These are phyloP conservation scores for Vitis rotundifolia DNA, from an alignment of 164 flowering plant genomes.

Conservation along the genomic window DNA sequence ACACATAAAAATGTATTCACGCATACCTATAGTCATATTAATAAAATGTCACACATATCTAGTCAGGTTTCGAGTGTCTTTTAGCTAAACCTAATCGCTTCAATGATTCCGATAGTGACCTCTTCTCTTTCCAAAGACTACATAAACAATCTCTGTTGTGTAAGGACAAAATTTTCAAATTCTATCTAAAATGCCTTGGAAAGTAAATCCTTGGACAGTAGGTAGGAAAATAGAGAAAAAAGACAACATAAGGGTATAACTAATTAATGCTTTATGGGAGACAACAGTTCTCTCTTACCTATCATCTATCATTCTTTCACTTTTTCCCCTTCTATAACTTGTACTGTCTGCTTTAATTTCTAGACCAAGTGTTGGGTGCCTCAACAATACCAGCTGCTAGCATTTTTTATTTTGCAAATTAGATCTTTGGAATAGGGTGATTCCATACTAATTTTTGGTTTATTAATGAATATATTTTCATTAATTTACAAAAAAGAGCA, in stretches of 20 bases:
- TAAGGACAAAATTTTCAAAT: slow-evolving; percentile 15
- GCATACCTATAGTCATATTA: background rate
- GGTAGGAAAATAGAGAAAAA: background rate
- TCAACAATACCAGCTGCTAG: background rate
- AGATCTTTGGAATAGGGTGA: no score
- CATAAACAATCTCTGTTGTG: background rate
- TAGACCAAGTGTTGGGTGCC: background rate
- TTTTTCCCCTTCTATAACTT: background rate
- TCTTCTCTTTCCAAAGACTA: background rate
- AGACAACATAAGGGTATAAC: slow-evolving; percentile 4
- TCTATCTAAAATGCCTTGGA: slow-evolving; percentile 25
- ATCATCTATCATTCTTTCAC: background rate
- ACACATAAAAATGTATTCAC: background rate
- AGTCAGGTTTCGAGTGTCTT: slow-evolving; percentile 20
- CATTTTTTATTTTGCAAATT: background rate
- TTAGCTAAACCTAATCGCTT: slow-evolving; percentile 12
- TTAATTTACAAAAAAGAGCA: no score
- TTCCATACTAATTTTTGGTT: no score
- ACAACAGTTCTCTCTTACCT: background rate
- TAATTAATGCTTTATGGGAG: background rate
- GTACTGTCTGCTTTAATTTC: background rate
- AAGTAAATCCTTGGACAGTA: slow-evolving; percentile 25
- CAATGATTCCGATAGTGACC: slow-evolving; percentile 8
- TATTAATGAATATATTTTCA: no score
- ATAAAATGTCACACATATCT: slow-evolving; percentile 1